Conservation (phyloP, 768 basidiomycete genomes). For the Lactifluus hygrophoroides region DNA sequence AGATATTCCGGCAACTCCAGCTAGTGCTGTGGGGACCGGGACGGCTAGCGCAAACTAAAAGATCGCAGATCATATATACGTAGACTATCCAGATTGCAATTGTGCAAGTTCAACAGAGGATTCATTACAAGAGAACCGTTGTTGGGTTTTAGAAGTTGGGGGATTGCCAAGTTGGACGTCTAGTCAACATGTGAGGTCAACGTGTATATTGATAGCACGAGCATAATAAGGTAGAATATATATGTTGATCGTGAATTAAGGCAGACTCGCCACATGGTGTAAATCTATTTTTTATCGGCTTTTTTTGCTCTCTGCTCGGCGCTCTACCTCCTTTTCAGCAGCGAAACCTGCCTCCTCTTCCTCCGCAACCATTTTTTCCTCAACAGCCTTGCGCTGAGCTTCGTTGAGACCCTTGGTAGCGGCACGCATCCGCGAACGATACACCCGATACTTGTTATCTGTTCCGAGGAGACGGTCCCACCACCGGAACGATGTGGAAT, state of each 20-base stretch:
- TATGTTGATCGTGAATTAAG: background rate
- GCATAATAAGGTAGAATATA: conserved; percentile 1
- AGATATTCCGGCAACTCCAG: background rate
- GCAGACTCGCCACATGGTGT: background rate
- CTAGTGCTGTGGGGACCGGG: too few species aligned
- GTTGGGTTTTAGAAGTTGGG: background rate
- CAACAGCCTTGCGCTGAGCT: conserved; percentile 45
- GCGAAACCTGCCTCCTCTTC: conserved; percentile 65
- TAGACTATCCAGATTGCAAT: background rate
- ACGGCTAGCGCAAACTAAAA: background rate
- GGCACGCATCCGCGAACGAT: conserved; percentile 56
- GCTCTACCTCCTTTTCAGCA: conserved; percentile 48
- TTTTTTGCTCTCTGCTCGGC: conserved; percentile 21
- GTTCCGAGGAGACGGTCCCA: conserved; percentile 87
- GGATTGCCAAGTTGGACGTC: background rate
- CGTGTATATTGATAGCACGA: background rate
- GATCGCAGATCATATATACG: background rate
- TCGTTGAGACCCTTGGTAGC: conserved; percentile 38
- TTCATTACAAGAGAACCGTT: background rate
- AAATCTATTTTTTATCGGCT: conserved; percentile 1
- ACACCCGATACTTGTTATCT: conserved; percentile 80
- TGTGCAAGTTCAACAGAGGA: background rate
- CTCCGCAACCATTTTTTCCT: conserved; percentile 56
- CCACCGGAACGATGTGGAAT: conserved; percentile 90
- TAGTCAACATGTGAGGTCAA: background rate